Evolutionary conservation across 257 asterid genomes (phyloP).

Genomic region (Mitragyna speciosa): DNA sequence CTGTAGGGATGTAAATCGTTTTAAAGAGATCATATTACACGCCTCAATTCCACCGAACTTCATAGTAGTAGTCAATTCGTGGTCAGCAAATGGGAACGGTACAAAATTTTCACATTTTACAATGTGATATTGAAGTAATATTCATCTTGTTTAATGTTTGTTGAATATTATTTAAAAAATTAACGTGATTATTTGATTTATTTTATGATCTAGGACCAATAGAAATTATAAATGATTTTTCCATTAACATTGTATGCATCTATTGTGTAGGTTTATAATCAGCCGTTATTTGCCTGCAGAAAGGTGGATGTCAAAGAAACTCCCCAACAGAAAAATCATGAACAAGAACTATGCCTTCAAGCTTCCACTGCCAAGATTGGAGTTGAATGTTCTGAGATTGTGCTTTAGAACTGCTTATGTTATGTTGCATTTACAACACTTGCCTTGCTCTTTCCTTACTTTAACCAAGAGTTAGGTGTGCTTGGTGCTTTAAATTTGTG

Average conservation of each 20-base stretch:
- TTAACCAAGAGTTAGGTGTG: conserved; percentile 64
- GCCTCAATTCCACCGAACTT: no score
- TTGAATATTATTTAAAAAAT: no score
- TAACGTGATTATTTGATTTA: no score
- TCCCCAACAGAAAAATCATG: conserved; percentile 38
- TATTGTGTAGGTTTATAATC: conserved; percentile 51
- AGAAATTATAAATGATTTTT: background rate
- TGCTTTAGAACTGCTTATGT: conserved; percentile 51
- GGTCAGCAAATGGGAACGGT: no score
- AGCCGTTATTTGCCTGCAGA: conserved; percentile 60
- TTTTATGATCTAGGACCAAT: no score
- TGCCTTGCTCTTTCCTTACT: conserved; percentile 60
- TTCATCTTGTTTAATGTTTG: no score
- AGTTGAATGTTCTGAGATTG: conserved; percentile 51
- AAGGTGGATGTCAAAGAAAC: conserved; percentile 32
- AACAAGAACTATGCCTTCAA: conserved; percentile 38
- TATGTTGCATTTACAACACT: conserved; percentile 54
- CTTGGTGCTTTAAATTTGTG: conserved; percentile 67
- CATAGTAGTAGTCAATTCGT: no score
- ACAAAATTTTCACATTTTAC: no score
- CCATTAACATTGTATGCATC: background rate
- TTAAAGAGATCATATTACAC: no score
- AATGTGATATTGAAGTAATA: no score
- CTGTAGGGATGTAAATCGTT: no score
- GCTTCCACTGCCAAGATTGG: conserved; percentile 48